Conservation (phyloP, 1,139 yeast genomes). For the Taphrina sp. region DNA sequence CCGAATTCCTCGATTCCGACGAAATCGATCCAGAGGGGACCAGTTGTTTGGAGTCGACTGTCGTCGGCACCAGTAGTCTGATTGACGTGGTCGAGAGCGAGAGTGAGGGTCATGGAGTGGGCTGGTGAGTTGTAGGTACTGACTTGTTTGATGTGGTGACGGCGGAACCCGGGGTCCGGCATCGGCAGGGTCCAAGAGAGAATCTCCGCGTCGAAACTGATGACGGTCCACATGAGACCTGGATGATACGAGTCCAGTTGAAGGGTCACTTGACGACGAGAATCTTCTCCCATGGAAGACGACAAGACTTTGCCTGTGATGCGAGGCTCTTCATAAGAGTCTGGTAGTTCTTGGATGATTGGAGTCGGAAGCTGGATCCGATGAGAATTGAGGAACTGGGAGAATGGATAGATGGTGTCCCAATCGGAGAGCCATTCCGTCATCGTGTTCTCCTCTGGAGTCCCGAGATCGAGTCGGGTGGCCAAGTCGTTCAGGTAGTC, state of each 20-base stretch:
- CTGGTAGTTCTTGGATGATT: conserved; percentile 17
- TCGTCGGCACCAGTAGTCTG: no score
- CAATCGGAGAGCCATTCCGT: conserved; percentile 34
- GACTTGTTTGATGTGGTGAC: conserved; percentile 34
- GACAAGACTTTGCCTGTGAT: background rate
- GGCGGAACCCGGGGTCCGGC: conserved; percentile 8
- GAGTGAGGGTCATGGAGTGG: conserved; percentile 12
- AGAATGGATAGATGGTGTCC: conserved; percentile 34
- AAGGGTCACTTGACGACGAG: conserved; percentile 3
- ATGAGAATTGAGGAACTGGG: conserved; percentile 32
- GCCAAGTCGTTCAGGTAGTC: conserved; percentile 17
- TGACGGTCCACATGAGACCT: conserved; percentile 34
- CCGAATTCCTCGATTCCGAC: conserved; percentile 23
- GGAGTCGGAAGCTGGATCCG: conserved; percentile 29
- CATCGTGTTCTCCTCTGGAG: conserved; percentile 14
- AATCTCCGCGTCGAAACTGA: conserved; percentile 32
- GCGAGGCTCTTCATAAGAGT: conserved; percentile 14
- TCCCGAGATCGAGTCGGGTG: conserved; percentile 15
- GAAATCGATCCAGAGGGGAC: conserved; percentile 10
- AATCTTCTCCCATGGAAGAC: background rate
- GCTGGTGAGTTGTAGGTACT: conserved; percentile 11
- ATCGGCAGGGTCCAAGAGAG: conserved; percentile 30
- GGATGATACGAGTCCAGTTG: conserved; percentile 19
- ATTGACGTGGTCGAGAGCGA: conserved; percentile 9
- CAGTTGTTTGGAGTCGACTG: background rate